Base-by-base conservation (phyloP, 1,284 basidiomycete species). In the Ustilago tritici region DNA sequence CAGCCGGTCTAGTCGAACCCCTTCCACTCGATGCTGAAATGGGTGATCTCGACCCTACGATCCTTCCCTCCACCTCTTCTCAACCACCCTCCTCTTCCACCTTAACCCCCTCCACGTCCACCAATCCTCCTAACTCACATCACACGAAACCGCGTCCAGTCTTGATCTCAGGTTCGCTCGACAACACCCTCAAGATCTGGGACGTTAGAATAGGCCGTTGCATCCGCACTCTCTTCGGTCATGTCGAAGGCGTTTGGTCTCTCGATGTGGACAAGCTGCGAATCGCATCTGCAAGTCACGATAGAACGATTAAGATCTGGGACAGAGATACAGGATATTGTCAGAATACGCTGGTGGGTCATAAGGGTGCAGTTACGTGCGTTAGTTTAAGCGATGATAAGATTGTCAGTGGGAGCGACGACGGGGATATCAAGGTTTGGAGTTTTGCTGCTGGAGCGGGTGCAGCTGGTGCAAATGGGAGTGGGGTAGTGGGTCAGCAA, bases 111-210 rank as follows among this genome's bases (percentile, higher is more conserved):
- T 47, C 32, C 4, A 31, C 38, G 8, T 19, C 56, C 14, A 43
- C 56, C 11, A 23, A 15, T 49, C 47, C 52, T 53, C 52, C 34
- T 23, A 14, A n/a, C 3, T 40, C 31, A 17, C 57, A 54, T 19
- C 53, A 56, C 38, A 38, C 47, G 40, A 68, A 67, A 46, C 54
- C 64, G 15, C 78, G 83, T 0, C 81, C 94, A 3, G 88, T 96
- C 15, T 89, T 99, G 62, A 91, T 97, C 67, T 94, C 94, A 0
- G 95, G 95, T 7, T 93, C 92, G 80, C 89, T 98, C 72, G 96
- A 99, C 86, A 98, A 98, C 85, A 98, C 95, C 15, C 92, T 99
- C 88, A 95, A 95, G 87, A 84, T 96, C 17, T 99, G 97, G 97
- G 95, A 98, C 84, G 91, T 98, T 49, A 93, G 96, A 78, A 91